Base-by-base conservation (phyloP, 495 filamentous ascomycete genomes). In the Chaetomium tenue region DNA sequence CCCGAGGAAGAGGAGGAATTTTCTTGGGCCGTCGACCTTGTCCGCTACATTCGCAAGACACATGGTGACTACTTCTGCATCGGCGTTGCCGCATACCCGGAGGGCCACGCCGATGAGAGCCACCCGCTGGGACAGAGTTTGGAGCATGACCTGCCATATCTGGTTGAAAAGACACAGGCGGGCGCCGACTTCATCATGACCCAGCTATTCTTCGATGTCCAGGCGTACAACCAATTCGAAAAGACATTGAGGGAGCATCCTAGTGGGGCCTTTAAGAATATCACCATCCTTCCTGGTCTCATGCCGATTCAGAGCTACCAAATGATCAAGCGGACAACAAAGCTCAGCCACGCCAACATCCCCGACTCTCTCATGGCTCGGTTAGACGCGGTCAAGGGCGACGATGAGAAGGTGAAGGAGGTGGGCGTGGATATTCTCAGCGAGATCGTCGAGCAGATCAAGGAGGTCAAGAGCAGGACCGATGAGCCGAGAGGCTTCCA, bases 151-250 rank as follows among this genome's bases (percentile, higher is more conserved):
- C 75, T 98, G 44, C 91, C 94, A 8, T 97, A 91, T 71, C 80
- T 98, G 54, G 83, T 97, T 33, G 92, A 97, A 63, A 98, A 98
- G 82, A 88, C 88, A 0, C 80, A 87, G 69, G 94, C 94, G 5
- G 94, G 94, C 0, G 95, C 93, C 23, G 95, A 98, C 75, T 98
- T 98, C 75, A 89, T 98, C 73, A 96, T 98, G 91, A 98, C 95
- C n/a, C 94, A 98, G 72, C 81, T 98, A 26, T 98, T 97, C 78
- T 98, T 93, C 74, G 92, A 98, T 70, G 82, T 90, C 16, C 81
- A 89, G 8, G 91, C 89, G 18, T 98, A 93, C 74, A 80, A 85
- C 52, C 79, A 78, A 42, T 98, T 92, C 73, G 93, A 97, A 79
- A 81, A 79, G 64, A 83, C 83, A 69, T 79, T 98, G 66, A 83